Percentiles rank a stretch among this genome's conserved stretches.
These are phyloP conservation scores for Penicillium pancosmium DNA, from an alignment of 495 filamentous ascomycete species.

Conservation along the genomic window DNA sequence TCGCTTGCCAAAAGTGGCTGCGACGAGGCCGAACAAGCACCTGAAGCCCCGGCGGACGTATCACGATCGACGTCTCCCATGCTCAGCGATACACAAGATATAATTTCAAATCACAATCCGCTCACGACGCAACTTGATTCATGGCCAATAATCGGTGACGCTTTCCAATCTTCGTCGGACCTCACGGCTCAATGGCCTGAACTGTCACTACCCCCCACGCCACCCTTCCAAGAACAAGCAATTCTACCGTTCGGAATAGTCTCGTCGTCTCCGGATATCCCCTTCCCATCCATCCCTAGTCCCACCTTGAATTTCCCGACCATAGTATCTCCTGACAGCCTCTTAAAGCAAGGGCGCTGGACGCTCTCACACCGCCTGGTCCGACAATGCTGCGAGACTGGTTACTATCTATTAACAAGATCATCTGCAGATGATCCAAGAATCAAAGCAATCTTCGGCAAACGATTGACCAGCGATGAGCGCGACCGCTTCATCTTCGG, in stretches of 20 bases:
- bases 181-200: background rate
- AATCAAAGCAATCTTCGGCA: constrained; percentile 29
- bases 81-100: background rate
- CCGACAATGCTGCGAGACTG: constrained; percentile 29
- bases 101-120: background rate
- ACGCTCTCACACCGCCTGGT: constrained; percentile 36
- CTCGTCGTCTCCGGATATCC: constrained; percentile 18
- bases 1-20: constrained; percentile 35
- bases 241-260: constrained; percentile 26
- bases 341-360: constrained; percentile 22
- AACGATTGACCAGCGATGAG: constrained; percentile 21
- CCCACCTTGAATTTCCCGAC: constrained; percentile 7
- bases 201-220: constrained; percentile 16
- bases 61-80: background rate
- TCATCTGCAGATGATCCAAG: constrained; percentile 13
- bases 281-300: constrained; percentile 16
- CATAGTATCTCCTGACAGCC: constrained; percentile 11
- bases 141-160: background rate
- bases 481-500: constrained; percentile 25
- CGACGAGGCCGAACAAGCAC: constrained; percentile 18
- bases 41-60: background rate
- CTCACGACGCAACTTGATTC: background rate
- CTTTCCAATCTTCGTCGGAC: constrained; percentile 15
- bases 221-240: constrained; percentile 26
- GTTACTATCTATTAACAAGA: constrained; percentile 29